Percentiles rank a stretch among this genome's conserved stretches.
Conservation (phyloP, 352 stramenopile species). For the Pythium folliculosum region DNA sequence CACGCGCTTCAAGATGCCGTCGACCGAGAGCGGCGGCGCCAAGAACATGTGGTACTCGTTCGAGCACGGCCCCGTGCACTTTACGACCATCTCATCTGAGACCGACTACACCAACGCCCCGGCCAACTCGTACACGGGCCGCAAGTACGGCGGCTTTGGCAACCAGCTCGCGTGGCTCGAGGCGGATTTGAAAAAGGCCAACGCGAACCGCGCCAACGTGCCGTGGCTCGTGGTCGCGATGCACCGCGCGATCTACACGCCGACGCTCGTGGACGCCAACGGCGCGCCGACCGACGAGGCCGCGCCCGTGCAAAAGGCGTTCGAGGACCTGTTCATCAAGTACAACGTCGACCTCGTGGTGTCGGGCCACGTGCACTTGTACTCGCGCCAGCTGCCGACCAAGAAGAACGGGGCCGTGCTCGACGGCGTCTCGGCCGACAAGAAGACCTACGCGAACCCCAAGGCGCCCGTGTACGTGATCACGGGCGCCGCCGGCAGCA, state of each 20-base stretch:
- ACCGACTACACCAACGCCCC: conserved; percentile 48
- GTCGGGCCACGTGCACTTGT: conserved; percentile 84
- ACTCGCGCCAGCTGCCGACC: conserved; percentile 74
- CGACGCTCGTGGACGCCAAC: conserved; percentile 32
- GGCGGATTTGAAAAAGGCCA: conserved; percentile 45
- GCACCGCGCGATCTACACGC: conserved; percentile 56
- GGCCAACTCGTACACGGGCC: conserved; percentile 31
- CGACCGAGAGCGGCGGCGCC: conserved; percentile 47
- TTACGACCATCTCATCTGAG: conserved; percentile 82
- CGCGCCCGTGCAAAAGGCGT: conserved; percentile 42
- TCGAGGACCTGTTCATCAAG: conserved; percentile 59
- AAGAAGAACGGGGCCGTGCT: conserved; percentile 38
- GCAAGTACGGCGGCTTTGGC: conserved; percentile 48
- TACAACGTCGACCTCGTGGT: conserved; percentile 72
- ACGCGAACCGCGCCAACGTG: conserved; percentile 41
- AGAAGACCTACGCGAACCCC: conserved; percentile 57
- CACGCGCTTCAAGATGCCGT: conserved; percentile 85
- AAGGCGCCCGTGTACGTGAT: conserved; percentile 72
- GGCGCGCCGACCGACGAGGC: conserved; percentile 35
- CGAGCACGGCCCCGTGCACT: conserved; percentile 79
- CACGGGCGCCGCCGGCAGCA: conserved; percentile 58
- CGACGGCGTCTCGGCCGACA: conserved; percentile 49
- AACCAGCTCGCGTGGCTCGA: conserved; percentile 59
- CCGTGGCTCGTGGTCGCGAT: conserved; percentile 60
- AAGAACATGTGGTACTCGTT: conserved; percentile 92